Conservation (phyloP, 805 yeast species). For the Kluyveromyces siamensis region DNA sequence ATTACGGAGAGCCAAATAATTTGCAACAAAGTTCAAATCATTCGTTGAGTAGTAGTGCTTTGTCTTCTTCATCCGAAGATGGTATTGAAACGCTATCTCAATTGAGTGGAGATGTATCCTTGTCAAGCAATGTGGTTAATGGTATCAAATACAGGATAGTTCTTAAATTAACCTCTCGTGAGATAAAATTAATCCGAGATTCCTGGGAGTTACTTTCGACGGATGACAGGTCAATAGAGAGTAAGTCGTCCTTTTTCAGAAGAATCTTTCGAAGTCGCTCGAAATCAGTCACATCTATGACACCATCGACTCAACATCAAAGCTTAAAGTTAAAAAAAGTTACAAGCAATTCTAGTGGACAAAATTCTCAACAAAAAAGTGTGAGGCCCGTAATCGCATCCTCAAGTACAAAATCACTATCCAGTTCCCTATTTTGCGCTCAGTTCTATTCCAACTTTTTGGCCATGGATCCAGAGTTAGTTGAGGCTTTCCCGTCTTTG, state of each 20-base stretch:
- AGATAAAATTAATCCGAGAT: slow-evolving; percentile 27
- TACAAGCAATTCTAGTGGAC: background rate
- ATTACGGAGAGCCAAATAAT: background rate
- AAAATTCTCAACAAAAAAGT: background rate
- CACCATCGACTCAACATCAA: background rate
- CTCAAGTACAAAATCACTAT: slow-evolving; percentile 27
- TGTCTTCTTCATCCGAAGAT: slow-evolving; percentile 4
- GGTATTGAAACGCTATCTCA: slow-evolving; percentile 12
- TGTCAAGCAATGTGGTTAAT: slow-evolving; percentile 12
- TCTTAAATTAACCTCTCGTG: slow-evolving; percentile 24
- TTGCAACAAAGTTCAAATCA: background rate
- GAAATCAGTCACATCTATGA: background rate
- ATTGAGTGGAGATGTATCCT: slow-evolving; percentile 11
- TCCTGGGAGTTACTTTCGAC: slow-evolving; percentile 33
- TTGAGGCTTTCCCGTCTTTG: slow-evolving; percentile 60
- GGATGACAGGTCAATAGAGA: slow-evolving; percentile 19
- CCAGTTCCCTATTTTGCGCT: slow-evolving; percentile 58
- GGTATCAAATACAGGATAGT: slow-evolving; percentile 20
- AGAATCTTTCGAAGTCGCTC: background rate
- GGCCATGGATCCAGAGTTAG: slow-evolving; percentile 50
- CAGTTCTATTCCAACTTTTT: slow-evolving; percentile 69
- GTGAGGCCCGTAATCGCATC: slow-evolving; percentile 1
- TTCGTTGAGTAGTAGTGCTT: background rate
- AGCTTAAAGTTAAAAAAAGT: background rate
- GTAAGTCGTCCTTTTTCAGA: slow-evolving; percentile 1